Evolutionary conservation across 1,284 basidiomycete genomes (phyloP).

Genomic region (Trametes hirsuta): DNA sequence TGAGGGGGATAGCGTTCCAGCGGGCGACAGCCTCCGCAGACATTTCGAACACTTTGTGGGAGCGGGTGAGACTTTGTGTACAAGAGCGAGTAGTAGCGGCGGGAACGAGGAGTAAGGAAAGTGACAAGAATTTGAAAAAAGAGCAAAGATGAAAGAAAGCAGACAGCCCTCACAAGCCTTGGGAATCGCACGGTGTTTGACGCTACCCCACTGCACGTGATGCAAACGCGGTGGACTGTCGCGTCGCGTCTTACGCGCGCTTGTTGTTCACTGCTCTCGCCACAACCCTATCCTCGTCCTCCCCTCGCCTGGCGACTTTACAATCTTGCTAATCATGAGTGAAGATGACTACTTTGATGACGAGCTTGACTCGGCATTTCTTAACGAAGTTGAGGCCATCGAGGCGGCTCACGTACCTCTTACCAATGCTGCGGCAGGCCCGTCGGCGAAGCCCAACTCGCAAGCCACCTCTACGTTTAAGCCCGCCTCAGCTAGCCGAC

Average conservation of each 20-base stretch:
- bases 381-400: constrained; percentile 64
- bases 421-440: constrained; percentile 5
- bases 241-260: constrained; percentile 16
- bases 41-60: constrained; percentile 43
- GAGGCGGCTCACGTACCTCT: constrained; percentile 53
- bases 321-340: constrained; percentile 48
- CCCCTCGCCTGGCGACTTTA: neutral
- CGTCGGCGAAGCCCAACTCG: constrained; percentile 23
- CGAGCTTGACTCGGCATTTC: constrained; percentile 52
- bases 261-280: neutral
- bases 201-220: constrained; percentile 10
- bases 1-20: constrained; percentile 71
- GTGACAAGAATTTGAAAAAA: neutral
- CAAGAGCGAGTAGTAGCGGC: neutral
- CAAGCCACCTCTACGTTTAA: constrained; percentile 12
- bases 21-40: constrained; percentile 64
- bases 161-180: neutral
- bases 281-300: constrained; percentile 4
- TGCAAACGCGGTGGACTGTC: constrained; percentile 15
- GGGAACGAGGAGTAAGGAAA: neutral
- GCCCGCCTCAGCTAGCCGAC: neutral
- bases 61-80: neutral
- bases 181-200: neutral
- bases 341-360: constrained; percentile 72
- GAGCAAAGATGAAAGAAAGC: neutral